Conservation (phyloP, 495 filamentous ascomycete genomes). For the Penicillium goetzii region DNA sequence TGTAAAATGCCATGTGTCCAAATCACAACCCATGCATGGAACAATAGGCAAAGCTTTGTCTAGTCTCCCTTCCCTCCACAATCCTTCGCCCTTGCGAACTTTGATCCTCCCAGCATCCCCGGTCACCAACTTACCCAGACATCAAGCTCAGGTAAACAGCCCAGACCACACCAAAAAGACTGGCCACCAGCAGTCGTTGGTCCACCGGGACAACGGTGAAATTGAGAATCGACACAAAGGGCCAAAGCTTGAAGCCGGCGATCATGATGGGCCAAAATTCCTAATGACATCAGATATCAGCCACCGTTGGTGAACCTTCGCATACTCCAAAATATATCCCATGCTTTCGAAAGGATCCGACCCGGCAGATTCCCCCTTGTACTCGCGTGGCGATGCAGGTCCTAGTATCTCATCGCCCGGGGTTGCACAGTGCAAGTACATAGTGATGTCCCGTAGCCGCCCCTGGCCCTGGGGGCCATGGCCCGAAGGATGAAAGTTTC, state of each 20-base stretch:
- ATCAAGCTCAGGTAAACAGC: conserved; percentile 77
- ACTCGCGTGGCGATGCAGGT: not conserved
- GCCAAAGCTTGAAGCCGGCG: conserved; percentile 83
- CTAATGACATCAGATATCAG: conserved; percentile 23
- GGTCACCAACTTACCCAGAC: conserved; percentile 29
- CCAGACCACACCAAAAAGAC: conserved; percentile 77
- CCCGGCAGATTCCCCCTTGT: not conserved
- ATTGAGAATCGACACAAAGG: conserved; percentile 71
- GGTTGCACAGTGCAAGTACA: not conserved
- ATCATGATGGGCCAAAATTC: conserved; percentile 70
- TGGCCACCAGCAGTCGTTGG: conserved; percentile 68
- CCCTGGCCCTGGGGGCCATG: not conserved
- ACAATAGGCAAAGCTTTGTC: not conserved
- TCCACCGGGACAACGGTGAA: conserved; percentile 75
- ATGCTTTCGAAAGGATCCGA: not conserved
- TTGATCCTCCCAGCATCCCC: not conserved
- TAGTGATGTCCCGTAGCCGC: not conserved
- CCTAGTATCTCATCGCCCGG: not conserved
- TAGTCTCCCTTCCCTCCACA: not conserved
- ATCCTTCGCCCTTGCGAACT: not conserved
- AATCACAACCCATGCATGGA: not conserved
- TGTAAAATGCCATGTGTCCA: not conserved
- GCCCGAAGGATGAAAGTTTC: not conserved
- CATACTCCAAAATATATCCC: not conserved
- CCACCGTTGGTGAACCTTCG: conserved; percentile 6